phyloP scores from a whole-genome alignment of 2,329 filamentous ascomycete genomes.

The Penicillium sp. region DNA sequence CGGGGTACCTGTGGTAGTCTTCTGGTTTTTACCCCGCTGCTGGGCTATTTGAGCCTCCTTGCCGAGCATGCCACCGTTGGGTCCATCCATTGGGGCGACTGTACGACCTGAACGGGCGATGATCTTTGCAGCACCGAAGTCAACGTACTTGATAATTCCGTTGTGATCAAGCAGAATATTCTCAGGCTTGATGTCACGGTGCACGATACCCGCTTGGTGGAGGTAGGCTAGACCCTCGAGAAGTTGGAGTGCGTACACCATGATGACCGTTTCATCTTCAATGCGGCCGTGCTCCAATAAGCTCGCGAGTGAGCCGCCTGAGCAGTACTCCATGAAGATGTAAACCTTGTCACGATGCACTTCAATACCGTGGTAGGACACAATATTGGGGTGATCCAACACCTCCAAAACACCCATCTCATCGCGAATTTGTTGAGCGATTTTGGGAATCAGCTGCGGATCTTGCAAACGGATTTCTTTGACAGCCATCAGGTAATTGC shows the following conservation, averaged over 20 bases:
- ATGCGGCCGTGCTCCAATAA: conserved; percentile 94
- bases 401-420: conserved; percentile 97
- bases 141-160: conserved; percentile 98
- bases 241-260: conserved; percentile 93
- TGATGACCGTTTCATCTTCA: conserved; percentile 95
- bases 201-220: conserved; percentile 86
- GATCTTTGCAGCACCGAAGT: conserved; percentile 96
- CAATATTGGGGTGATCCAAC: conserved; percentile 94
- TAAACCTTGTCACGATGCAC: conserved; percentile 99
- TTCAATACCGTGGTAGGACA: conserved; percentile 97
- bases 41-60: conserved; percentile 35
- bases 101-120: conserved; percentile 94
- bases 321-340: conserved; percentile 99
- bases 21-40: conserved; percentile 60
- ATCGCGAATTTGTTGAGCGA: conserved; percentile 90
- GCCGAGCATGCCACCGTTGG: conserved; percentile 47
- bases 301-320: conserved; percentile 85
- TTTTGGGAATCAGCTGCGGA: conserved; percentile 90
- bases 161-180: conserved; percentile 97
- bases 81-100: conserved; percentile 65
- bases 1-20: conserved; percentile 94
- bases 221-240: conserved; percentile 92
- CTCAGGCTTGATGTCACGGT: conserved; percentile 97
- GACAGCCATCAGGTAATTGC: conserved; percentile 94
- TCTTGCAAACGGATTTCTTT: conserved; percentile 98